Base-by-base conservation (phyloP, 2,329 filamentous ascomycete genomes). In the Calonectria pseudoturangicola region DNA sequence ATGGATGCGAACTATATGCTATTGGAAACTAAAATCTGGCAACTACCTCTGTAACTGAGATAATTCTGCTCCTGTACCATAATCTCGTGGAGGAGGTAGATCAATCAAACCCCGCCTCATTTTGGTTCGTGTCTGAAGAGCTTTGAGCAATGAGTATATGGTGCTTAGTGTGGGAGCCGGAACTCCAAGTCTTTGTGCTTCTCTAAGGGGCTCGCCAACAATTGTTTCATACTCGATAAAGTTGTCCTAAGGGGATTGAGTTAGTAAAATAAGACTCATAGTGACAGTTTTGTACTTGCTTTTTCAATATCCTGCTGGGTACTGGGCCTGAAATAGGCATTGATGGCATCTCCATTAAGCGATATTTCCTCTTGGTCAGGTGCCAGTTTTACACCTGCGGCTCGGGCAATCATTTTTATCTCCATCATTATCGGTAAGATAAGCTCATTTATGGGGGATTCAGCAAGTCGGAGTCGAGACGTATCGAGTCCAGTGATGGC, bases 221-320 rank as follows among this genome's bases (percentile, higher is more conserved):
- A 63, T 47, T 13, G 41, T 63, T 47, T 63, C 58, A n/a, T 30
- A 45, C 25, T 63, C 58, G 8, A 63, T 63, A 43, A 33, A 63
- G 27, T 63, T 63, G 10, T 47, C 58, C 58, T 63, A 33, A 30
- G 12, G 4, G 5, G 3, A 15, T 4, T 21, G 4, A 9, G 13
- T 10, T 1, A 12, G 27, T 63, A 15, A 47, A 39, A 39, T n/a
- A 18, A 43, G 1, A 9, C 1, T 0, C 13, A 36, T 4, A 4
- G 8, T 3, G 1, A 13, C 6, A 10, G 6, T 33, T 5, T 2
- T 9, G 3, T 0, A 33, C 18, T 2, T 25, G 16, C 33, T 56
- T 63, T 47, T 33, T 68, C 56, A 47, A 63, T 63, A 33, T 63
- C 58, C 27, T 63, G 58, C 16, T 63, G 58, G 10, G 41, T 63